A percentile compares a stretch with the other conserved stretches of the same genome.
Evolutionary conservation across 371 early-diverging fungal genomes (phyloP).

Genomic region (Mucor mucedo): DNA sequence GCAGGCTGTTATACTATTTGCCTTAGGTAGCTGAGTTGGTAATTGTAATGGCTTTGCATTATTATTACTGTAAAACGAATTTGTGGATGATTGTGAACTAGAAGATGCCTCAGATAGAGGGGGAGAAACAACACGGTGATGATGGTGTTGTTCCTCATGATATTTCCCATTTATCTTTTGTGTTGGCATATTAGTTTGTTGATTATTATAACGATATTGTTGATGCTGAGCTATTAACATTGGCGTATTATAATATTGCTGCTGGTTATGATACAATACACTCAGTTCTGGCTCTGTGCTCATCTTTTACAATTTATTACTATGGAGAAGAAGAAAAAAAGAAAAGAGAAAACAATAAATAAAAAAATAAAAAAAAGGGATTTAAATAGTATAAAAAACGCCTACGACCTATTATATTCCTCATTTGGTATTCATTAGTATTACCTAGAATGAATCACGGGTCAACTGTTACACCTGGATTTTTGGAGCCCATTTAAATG

Average conservation of each 20-base stretch:
- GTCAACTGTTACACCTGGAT: slow-evolving; percentile 11
- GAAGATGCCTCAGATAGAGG: slow-evolving; percentile 20
- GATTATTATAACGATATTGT: slow-evolving; percentile 10
- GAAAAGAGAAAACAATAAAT: slow-evolving; percentile 8
- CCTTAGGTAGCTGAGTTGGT: neutral
- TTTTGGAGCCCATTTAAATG: neutral
- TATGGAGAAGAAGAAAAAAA: slow-evolving; percentile 11
- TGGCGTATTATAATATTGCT: slow-evolving; percentile 11
- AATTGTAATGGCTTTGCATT: neutral
- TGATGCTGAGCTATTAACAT: slow-evolving; percentile 9
- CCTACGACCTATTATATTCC: neutral
- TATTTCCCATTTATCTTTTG: slow-evolving; percentile 10
- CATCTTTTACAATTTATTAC: slow-evolving; percentile 9
- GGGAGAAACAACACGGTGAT: slow-evolving; percentile 11
- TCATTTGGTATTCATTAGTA: neutral
- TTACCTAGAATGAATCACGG: slow-evolving; percentile 6
- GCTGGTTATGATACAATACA: slow-evolving; percentile 16
- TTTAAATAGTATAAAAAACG: neutral
- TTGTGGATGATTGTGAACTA: slow-evolving; percentile 4
- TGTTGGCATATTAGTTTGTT: neutral
- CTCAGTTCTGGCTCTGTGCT: slow-evolving; percentile 23
- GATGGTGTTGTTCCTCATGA: neutral
- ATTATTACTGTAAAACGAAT: neutral
- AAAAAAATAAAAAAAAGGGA: slow-evolving; percentile 2
- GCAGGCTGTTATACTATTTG: neutral